A percentile compares a stretch with the other conserved stretches of the same genome.
These are phyloP conservation scores for Macrophomina pseudophaseolina DNA, from an alignment of 2,329 filamentous ascomycete genomes.

Conservation along the genomic window DNA sequence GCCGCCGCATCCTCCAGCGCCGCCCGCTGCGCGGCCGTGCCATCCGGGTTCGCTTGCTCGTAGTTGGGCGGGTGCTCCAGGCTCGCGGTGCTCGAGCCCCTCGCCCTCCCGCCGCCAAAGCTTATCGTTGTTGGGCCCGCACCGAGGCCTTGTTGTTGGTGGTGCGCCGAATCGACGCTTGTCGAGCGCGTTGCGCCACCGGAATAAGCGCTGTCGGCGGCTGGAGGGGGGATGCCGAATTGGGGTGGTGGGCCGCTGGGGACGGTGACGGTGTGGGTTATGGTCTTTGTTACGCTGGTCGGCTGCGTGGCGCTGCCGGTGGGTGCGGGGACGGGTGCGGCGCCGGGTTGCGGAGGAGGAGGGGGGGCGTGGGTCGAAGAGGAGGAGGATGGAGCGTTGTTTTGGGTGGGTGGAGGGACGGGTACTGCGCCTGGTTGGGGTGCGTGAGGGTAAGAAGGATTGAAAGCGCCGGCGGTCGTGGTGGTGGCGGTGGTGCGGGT, in stretches of 20 bases:
- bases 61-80: slow-evolving; percentile 55
- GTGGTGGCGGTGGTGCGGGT: slow-evolving; percentile 44
- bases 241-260: slow-evolving; percentile 42
- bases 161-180: slow-evolving; percentile 32
- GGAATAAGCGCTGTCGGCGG: slow-evolving; percentile 32
- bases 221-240: slow-evolving; percentile 46
- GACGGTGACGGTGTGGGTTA: slow-evolving; percentile 39
- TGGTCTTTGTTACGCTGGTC: slow-evolving; percentile 38
- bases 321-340: slow-evolving; percentile 45
- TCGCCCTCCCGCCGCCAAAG: slow-evolving; percentile 37
- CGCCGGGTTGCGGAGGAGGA: slow-evolving; percentile 49
- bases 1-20: slow-evolving; percentile 36
- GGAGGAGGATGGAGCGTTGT: neutral
- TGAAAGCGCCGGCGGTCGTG: slow-evolving; percentile 34
- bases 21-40: slow-evolving; percentile 35
- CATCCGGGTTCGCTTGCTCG: slow-evolving; percentile 49
- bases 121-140: slow-evolving; percentile 44
- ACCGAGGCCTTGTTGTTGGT: slow-evolving; percentile 24
- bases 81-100: slow-evolving; percentile 29
- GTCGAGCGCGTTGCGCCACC: slow-evolving; percentile 37
- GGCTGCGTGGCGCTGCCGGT: slow-evolving; percentile 31
- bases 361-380: slow-evolving; percentile 30
- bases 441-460: slow-evolving; percentile 36
- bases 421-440: slow-evolving; percentile 41
- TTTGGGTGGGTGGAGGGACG: slow-evolving; percentile 25